Evolutionary conservation across 2,329 filamentous ascomycete genomes (phyloP).

Genomic region (Podosphaera aphanis): DNA sequence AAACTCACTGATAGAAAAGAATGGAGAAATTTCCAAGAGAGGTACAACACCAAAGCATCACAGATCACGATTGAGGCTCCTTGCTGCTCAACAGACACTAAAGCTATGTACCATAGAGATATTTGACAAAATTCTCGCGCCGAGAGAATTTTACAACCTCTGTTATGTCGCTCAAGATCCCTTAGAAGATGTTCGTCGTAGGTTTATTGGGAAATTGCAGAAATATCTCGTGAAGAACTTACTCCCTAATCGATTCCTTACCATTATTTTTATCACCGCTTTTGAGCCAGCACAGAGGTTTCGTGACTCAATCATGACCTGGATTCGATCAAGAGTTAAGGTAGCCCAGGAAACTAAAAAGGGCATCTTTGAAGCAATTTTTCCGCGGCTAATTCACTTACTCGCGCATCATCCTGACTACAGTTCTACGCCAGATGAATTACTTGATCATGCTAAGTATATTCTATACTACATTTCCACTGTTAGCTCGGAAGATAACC

Average conservation of each 20-base stretch:
- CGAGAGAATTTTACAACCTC: constrained; percentile 56
- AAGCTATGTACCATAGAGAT: constrained; percentile 62
- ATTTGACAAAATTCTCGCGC: constrained; percentile 52
- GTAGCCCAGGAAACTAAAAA: constrained; percentile 35
- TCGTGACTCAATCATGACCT: constrained; percentile 56
- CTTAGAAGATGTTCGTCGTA: constrained; percentile 46
- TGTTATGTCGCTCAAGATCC: constrained; percentile 63
- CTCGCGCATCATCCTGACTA: constrained; percentile 91
- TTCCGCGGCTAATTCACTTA: constrained; percentile 64
- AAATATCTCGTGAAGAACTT: constrained; percentile 62
- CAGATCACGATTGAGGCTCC: constrained; percentile 55
- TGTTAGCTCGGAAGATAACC: constrained; percentile 65
- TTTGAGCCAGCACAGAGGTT: constrained; percentile 64
- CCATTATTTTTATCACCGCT: constrained; percentile 70
- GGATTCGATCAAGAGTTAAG: constrained; percentile 62
- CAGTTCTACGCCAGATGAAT: constrained; percentile 35
- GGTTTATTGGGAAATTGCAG: constrained; percentile 67
- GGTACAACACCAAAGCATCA: constrained; percentile 56
- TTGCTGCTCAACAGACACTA: constrained; percentile 56
- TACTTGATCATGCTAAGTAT: constrained; percentile 69
- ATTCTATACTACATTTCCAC: constrained; percentile 70
- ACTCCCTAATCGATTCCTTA: constrained; percentile 59
- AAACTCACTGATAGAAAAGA: constrained; percentile 47
- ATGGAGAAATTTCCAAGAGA: constrained; percentile 60
- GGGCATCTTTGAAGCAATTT: constrained; percentile 53